Base-by-base conservation (phyloP, 257 asterid genomes). In the Nicotiana tabacum region DNA sequence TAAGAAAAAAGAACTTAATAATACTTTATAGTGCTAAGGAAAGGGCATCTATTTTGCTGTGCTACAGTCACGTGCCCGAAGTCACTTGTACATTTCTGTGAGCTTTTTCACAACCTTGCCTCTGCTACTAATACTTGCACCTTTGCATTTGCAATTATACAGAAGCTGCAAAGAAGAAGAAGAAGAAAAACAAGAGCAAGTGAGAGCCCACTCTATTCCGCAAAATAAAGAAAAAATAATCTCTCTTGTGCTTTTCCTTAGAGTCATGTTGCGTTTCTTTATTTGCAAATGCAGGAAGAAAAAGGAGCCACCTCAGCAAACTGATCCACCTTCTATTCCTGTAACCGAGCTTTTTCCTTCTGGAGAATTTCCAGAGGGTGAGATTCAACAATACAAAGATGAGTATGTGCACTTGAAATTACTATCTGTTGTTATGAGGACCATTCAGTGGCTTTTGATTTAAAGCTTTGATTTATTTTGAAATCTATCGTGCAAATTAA, bases 281-380 rank as follows among this genome's bases (percentile, higher is more conserved):
- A 11, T 39, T 80, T 82, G 29, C 8, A 68, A 78, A 84, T 88
- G 77, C 90, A 96, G 99, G 97, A 93, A 90, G 91, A 96, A 96
- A 77, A 94, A 93, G 82, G 97, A 90, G 85, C 87, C 90, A 15
- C 86, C 81, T 29, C 91, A 90, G 90, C 98, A 96, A 86, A 94
- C 98, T 61, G 98, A 92, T 86, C 97, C 97, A 2, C 98, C 99
- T 64, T 85, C 99, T 18, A 90, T 96, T 85, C 97, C 98, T 78
- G 95, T 94, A 16, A 85, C 58, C 33, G 95, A 94, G 81, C 97
- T 96, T 81, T 94, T 93, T 85, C 87, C 98, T 29, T 90, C 96
- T 76, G 98, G 96, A 81, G 99, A 94, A 84, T 96, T 92, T 83
- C 99, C 98, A 2, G 97, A 96, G 97, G 98, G 99, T 88, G 99